Conservation (phyloP, 768 basidiomycete genomes). For the Pleurotus ostreatus region DNA sequence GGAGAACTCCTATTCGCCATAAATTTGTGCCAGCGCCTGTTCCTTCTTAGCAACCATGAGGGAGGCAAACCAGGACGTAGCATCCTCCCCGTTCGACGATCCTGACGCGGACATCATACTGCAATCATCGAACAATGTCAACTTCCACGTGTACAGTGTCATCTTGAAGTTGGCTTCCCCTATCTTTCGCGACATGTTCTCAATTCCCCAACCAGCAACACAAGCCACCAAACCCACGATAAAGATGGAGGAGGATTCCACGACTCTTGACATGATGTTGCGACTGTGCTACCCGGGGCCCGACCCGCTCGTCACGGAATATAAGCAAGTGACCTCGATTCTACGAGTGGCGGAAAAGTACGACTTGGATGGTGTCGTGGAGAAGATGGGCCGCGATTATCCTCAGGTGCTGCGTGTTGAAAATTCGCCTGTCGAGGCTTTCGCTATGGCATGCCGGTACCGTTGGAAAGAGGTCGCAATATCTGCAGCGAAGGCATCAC, state of each 20-base stretch:
- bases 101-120: slow-evolving; percentile 4
- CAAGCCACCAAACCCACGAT: background rate
- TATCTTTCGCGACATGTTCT: slow-evolving; percentile 3
- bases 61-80: no score
- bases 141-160: background rate
- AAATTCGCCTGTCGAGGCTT: slow-evolving; percentile 29
- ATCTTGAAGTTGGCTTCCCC: slow-evolving; percentile 1
- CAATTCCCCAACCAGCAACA: background rate
- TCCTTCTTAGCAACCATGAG: no score
- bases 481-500: background rate
- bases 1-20: no score
- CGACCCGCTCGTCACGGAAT: background rate
- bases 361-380: slow-evolving; percentile 23
- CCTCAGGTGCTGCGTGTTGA: slow-evolving; percentile 25
- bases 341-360: slow-evolving; percentile 23
- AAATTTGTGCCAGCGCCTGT: no score
- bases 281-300: slow-evolving; percentile 1
- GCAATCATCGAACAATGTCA: slow-evolving; percentile 3
- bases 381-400: slow-evolving; percentile 25
- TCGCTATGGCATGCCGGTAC: slow-evolving; percentile 29
- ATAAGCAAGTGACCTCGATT: background rate
- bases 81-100: background rate
- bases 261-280: background rate
- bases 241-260: slow-evolving; percentile 13
- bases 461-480: background rate